phyloP scores from a whole-genome alignment of 2,329 filamentous ascomycete genomes.

The Ophiocordyceps camponoti-leonardi region DNA sequence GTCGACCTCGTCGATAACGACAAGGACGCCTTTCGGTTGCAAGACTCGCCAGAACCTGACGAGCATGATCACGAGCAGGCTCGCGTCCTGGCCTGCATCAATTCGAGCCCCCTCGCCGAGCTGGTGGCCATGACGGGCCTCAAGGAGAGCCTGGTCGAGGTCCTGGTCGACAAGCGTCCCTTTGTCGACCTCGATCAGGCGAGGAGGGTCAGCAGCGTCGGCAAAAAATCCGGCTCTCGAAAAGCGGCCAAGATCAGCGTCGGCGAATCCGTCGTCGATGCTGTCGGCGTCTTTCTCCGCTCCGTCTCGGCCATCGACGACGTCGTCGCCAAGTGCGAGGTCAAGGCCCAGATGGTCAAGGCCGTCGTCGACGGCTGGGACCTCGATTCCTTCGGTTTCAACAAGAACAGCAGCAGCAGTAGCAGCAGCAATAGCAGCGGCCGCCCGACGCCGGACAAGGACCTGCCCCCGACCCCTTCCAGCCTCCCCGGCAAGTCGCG shows the following conservation, averaged over 20 bases:
- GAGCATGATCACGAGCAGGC: slow-evolving; percentile 14
- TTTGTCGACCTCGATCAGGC: slow-evolving; percentile 52
- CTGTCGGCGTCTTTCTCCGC: slow-evolving; percentile 52
- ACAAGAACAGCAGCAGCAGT: slow-evolving; percentile 14
- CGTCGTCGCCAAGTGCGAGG: slow-evolving; percentile 61
- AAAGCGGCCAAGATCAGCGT: slow-evolving; percentile 28
- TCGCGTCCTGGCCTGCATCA: slow-evolving; percentile 62
- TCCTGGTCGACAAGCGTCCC: slow-evolving; percentile 57
- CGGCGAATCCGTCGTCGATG: slow-evolving; percentile 33
- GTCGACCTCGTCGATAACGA: slow-evolving; percentile 22
- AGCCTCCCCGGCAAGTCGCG: slow-evolving; percentile 15
- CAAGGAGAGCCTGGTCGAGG: slow-evolving; percentile 48
- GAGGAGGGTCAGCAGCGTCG: slow-evolving; percentile 42
- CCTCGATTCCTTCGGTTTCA: slow-evolving; percentile 27
- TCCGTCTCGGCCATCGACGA: slow-evolving; percentile 73
- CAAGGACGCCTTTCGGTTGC: slow-evolving; percentile 22
- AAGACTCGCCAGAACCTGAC: slow-evolving; percentile 11
- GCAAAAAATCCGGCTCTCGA: slow-evolving; percentile 27
- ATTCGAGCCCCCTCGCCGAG: slow-evolving; percentile 57
- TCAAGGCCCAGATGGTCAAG: slow-evolving; percentile 42
- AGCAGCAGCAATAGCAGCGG: too few relatives aligned
- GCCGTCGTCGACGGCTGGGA: slow-evolving; percentile 28
- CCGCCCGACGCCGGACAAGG: slow-evolving; percentile 15
- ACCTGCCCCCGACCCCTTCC: slow-evolving; percentile 24
- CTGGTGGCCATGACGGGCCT: slow-evolving; percentile 69